Evolutionary conservation across 2,329 filamentous ascomycete species (phyloP), one percentile per base, ranked within the genome.

Genomic region (Cladosporium phlei): DNA sequence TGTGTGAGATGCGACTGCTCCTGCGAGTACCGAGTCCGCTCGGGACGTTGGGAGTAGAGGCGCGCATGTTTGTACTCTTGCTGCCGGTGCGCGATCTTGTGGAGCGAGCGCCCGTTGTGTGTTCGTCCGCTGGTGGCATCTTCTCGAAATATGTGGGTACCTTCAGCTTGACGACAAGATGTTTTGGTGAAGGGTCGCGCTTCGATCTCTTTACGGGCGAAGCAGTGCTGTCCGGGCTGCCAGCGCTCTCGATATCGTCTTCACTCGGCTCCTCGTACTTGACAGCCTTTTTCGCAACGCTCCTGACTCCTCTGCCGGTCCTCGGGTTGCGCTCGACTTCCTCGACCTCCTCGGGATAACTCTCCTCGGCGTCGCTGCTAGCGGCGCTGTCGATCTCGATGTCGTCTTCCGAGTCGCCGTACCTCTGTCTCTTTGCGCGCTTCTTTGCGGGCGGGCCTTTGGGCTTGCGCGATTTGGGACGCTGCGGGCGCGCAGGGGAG

Each of bases 1-100:
- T 77, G 51, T 79, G 77, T 19, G 74, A 79, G 14, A 79, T 70
- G 35, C 80, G 78, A 58, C 77, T 80, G 52, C 74, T 80, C 51
- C 78, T 72, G 52, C 80, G 69, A 29, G 66, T 68, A 7, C 50
- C 54, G 5, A 53, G 50, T 35, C 46, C 45, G 25, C 49, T 44
- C 9, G 49, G 43, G 16, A 45, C 48, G 11, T 55, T 55, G 4
- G 62, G 58, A 24, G 58, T 59, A 2, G 68, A 67, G 42, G 57
- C 63, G 21, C 66, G 65, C 37, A 53, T 57, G 5, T 48, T 47
- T 25, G 59, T 49, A 28, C 34, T 47, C 47, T 68, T 67, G 24
- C 66, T 59, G 32, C 55, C 65, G n/a, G 66, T 66, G 33, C 69
- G 66, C 19, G 65, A 61, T 39, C 69, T 66, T 42, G 65, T 55